Conservation (phyloP, 164 flowering plant genomes). For the Tetracentron sinense region DNA sequence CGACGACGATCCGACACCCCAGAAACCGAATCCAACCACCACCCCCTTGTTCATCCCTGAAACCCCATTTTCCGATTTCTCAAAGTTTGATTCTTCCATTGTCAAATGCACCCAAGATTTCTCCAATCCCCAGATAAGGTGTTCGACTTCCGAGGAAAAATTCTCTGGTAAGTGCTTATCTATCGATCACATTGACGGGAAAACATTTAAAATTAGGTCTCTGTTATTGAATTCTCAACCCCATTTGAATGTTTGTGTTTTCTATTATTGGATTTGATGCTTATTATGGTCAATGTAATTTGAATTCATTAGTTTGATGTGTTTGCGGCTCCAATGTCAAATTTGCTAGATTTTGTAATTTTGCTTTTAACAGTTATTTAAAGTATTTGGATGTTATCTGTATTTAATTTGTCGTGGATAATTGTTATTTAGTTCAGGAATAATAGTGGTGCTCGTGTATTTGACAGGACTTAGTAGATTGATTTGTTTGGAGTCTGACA, state of each 20-base stretch:
- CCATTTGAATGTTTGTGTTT: too few relatives aligned
- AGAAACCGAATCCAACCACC: conserved; percentile 13
- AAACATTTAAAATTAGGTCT: too few relatives aligned
- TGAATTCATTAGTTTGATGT: too few relatives aligned
- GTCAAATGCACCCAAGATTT: not conserved
- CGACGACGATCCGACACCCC: conserved; percentile 33
- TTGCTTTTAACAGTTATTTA: too few relatives aligned
- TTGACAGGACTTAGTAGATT: conserved; percentile 37
- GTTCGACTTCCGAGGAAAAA: not conserved
- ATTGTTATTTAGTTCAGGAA: not conserved
- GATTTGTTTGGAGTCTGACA: conserved; percentile 65
- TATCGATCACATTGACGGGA: not conserved
- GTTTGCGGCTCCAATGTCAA: too few relatives aligned
- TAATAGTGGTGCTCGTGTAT: not conserved
- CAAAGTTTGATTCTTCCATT: not conserved
- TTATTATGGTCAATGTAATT: too few relatives aligned
- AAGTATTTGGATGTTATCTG: too few relatives aligned
- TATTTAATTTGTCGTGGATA: too few relatives aligned
- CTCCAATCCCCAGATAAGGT: not conserved
- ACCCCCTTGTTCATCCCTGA: not conserved
- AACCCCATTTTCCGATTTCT: not conserved
- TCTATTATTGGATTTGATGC: too few relatives aligned
- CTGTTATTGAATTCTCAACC: conserved; percentile 3
- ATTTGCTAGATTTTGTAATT: too few relatives aligned
- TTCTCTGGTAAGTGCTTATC: conserved; percentile 20